Base-by-base conservation (phyloP, 768 basidiomycete species). In the Tricholoma bakamatsutake region DNA sequence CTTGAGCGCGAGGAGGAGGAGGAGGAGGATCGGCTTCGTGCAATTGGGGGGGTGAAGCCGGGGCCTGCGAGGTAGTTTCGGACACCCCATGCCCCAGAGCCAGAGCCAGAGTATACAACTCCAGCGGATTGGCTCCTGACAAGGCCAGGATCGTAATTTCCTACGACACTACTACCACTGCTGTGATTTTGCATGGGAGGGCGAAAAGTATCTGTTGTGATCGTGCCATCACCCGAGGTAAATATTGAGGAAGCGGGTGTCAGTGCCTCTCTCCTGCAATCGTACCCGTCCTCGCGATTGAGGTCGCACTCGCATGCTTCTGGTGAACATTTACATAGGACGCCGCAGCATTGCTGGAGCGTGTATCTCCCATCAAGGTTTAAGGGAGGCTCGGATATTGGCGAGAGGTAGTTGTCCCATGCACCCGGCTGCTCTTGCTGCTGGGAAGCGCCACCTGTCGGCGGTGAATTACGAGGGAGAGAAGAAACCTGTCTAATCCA, bases 401-500 rank as follows among this genome's bases (percentile, higher is more conserved):
- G 42, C 2, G 61, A 53, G 0, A 62, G 42, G 24, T 56, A 61
- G 3, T 52, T 53, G 10, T 61, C 61, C 58, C 63, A 62, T 12
- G 54, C 31, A 31, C 50, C 43, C 15, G 59, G 58, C 21, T 59
- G 56, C 0, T 50, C 28, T 15, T 46, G 37, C 28, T 54, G 30
- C 9, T 39, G 34, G 10, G 54, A 17, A 18, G 18, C 42, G 24
- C 10, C 28, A 21, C 28, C 7, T 8, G 11, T 21, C 10, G 40
- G 15, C 11, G 54, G 30, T 18, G 53, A 34, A 24, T 9, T n/a
- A 6, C 28, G 27, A 58, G 72, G 62, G 57, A 72, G 65, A 61
- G 62, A 64, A 51, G 74, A 73, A 61, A 83, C 71, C 60, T 83
- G 80, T 52, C 77, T 77, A 53, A 85, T 72, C 84, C 84, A 87